phyloP scores from a whole-genome alignment of 768 basidiomycete genomes.

The Tulasnella sp. region DNA sequence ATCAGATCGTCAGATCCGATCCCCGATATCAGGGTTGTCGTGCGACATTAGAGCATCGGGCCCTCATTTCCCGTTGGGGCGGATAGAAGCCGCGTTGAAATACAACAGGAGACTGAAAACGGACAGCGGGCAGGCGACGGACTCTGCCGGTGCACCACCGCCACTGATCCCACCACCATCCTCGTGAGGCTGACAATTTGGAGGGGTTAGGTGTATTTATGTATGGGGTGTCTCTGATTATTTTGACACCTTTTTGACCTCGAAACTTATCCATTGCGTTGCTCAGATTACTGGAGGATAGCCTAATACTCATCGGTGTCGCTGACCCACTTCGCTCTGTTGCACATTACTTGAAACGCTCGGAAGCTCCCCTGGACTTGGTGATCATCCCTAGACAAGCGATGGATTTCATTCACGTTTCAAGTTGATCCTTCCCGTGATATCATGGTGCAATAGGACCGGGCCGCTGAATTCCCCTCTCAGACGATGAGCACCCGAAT shows the following conservation, averaged over 20 bases:
- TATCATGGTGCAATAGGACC: neutral
- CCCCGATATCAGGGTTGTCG: neutral
- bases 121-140: neutral
- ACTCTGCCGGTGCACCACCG: neutral
- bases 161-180: neutral
- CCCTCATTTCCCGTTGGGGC: conserved; percentile 39
- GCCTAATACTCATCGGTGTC: neutral
- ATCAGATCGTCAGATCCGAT: neutral
- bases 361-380: neutral
- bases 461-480: neutral
- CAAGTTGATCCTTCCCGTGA: neutral
- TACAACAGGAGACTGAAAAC: conserved; percentile 23
- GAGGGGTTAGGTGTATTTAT: neutral
- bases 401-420: neutral
- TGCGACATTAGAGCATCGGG: neutral
- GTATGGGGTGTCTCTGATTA: neutral
- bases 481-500: neutral
- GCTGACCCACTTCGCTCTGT: neutral
- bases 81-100: conserved; percentile 79
- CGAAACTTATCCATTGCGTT: neutral
- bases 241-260: neutral
- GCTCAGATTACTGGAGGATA: neutral
- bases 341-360: neutral
- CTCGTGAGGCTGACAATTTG: neutral
- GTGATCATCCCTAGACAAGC: neutral